phyloP scores from a whole-genome alignment of 2,329 filamentous ascomycete genomes.

The Calycina marina region DNA sequence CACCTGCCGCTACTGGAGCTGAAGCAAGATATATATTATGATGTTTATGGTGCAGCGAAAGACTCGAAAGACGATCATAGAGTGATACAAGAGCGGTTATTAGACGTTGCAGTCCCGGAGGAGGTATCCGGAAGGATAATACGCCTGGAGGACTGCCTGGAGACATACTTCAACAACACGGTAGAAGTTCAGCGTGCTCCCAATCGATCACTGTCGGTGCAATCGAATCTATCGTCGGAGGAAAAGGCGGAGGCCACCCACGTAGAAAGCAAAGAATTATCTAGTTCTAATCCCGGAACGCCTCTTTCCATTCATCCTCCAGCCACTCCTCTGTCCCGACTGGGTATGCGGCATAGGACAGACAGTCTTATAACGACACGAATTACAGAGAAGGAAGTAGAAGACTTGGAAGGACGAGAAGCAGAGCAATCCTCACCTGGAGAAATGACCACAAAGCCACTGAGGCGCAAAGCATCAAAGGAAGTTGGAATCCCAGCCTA shows the following conservation, averaged over 20 bases:
- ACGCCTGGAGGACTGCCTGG: constrained; percentile 79
- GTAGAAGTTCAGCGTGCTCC: constrained; percentile 77
- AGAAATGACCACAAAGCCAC: constrained; percentile 26
- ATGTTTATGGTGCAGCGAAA: constrained; percentile 78
- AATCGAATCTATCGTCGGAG: constrained; percentile 7
- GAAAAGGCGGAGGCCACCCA: constrained; percentile 13
- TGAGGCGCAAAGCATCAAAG: constrained; percentile 33
- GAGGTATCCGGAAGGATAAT: constrained; percentile 51
- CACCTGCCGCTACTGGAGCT: constrained; percentile 77
- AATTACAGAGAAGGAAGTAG: constrained; percentile 31
- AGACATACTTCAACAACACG: constrained; percentile 77
- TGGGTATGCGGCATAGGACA: constrained; percentile 18
- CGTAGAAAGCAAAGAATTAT: constrained; percentile 15
- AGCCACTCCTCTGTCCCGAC: constrained; percentile 12
- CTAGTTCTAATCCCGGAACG: constrained; percentile 14
- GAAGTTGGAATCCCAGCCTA: constrained; percentile 92
- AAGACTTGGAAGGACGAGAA: constrained; percentile 20
- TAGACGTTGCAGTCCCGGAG: constrained; percentile 79
- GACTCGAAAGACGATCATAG: constrained; percentile 81
- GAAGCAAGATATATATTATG: constrained; percentile 90
- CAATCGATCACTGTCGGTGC: constrained; percentile 34
- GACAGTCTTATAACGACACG: constrained; percentile 44
- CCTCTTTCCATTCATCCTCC: constrained; percentile 11
- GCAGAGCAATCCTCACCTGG: constrained; percentile 19
- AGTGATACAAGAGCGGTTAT: constrained; percentile 76